phyloP scores from a whole-genome alignment of 768 basidiomycete genomes.

The Russula abietina region DNA sequence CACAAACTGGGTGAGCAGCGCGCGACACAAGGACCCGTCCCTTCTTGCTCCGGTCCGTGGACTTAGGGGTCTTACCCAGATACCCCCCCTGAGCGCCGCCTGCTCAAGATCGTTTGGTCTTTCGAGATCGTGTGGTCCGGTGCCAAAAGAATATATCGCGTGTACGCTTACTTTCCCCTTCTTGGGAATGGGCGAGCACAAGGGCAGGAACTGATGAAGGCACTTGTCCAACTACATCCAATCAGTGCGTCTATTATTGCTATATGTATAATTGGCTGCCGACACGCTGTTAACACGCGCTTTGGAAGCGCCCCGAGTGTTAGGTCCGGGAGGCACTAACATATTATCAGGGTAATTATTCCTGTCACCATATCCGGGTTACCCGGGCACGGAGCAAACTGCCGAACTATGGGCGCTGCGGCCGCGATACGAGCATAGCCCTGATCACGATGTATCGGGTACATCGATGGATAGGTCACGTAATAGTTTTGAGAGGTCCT shows the following conservation, averaged over 20 bases:
- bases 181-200: constrained; percentile 23
- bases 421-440: constrained; percentile 19
- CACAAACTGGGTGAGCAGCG: constrained; percentile 20
- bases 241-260: constrained; percentile 18
- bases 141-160: constrained; percentile 21
- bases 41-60: constrained; percentile 15
- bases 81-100: constrained; percentile 19
- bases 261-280: constrained; percentile 2
- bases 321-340: constrained; percentile 23
- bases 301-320: constrained; percentile 20
- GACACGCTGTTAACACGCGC: constrained; percentile 22
- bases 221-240: constrained; percentile 22
- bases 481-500: constrained; percentile 17
- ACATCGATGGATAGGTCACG: constrained; percentile 23
- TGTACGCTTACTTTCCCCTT: constrained; percentile 22
- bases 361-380: constrained; percentile 16
- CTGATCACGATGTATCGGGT: constrained; percentile 22
- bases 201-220: constrained; percentile 22
- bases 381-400: constrained; percentile 19
- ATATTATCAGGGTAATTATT: constrained; percentile 23
- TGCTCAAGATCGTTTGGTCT: constrained; percentile 22
- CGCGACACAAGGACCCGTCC: not conserved
- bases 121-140: constrained; percentile 23
- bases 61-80: constrained; percentile 17
- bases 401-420: constrained; percentile 24